These are phyloP conservation scores for Alternaria consortialis DNA, from an alignment of 2,329 filamentous ascomycete genomes.

Conservation along the genomic window DNA sequence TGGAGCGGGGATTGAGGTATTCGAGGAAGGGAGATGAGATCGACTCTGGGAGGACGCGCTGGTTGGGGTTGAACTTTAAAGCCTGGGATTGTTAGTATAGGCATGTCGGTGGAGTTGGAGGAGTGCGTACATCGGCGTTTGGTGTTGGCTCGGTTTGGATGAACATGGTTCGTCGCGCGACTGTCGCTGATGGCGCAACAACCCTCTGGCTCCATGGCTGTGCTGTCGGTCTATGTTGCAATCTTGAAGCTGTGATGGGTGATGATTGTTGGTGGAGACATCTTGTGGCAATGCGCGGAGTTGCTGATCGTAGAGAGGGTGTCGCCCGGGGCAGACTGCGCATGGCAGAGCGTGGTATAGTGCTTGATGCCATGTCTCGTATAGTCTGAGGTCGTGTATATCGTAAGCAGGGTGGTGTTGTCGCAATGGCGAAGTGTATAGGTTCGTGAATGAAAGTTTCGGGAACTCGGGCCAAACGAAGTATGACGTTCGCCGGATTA, in stretches of 20 bases:
- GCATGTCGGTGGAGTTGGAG: neutral
- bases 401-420: neutral
- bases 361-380: slow-evolving; percentile 38
- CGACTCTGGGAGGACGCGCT: slow-evolving; percentile 78
- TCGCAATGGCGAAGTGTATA: slow-evolving; percentile 25
- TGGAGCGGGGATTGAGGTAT: slow-evolving; percentile 88
- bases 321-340: slow-evolving; percentile 39
- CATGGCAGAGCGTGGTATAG: slow-evolving; percentile 39
- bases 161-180: slow-evolving; percentile 78
- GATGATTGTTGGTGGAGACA: slow-evolving; percentile 47
- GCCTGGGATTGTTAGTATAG: slow-evolving; percentile 54
- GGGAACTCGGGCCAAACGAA: slow-evolving; percentile 19
- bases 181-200: slow-evolving; percentile 17
- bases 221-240: slow-evolving; percentile 42
- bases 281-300: slow-evolving; percentile 43
- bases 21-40: slow-evolving; percentile 84
- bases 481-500: slow-evolving; percentile 34
- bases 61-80: slow-evolving; percentile 94
- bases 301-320: slow-evolving; percentile 31
- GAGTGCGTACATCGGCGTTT: slow-evolving; percentile 76
- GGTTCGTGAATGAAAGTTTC: slow-evolving; percentile 18
- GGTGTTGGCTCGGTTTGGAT: slow-evolving; percentile 97
- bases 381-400: neutral
- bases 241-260: slow-evolving; percentile 43
- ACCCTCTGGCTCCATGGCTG: slow-evolving; percentile 35